A percentile compares a stretch with the other conserved stretches of the same genome.
These are phyloP conservation scores for Knoxdaviesia capensis DNA, from an alignment of 2,329 filamentous ascomycete species.

Conservation along the genomic window DNA sequence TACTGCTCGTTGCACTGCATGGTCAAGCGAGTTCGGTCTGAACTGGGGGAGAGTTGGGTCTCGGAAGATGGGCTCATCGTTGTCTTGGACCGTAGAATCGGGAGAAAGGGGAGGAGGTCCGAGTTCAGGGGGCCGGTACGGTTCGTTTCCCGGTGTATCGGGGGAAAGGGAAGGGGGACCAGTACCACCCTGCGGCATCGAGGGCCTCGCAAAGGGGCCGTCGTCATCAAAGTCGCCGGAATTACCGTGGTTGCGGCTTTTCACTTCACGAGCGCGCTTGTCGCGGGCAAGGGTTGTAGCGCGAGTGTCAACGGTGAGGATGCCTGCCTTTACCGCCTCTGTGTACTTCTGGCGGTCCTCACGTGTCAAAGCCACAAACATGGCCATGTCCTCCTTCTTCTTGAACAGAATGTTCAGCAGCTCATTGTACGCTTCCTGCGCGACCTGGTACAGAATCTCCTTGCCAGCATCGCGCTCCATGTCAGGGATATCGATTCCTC, in stretches of 20 bases:
- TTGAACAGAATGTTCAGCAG: slow-evolving; percentile 75
- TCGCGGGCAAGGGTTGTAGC: no score
- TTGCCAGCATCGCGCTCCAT: slow-evolving; percentile 68
- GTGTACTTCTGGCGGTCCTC: slow-evolving; percentile 36
- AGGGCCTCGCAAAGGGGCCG: no score
- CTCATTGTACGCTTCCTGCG: slow-evolving; percentile 85
- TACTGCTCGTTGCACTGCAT: not conserved
- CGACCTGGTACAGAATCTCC: slow-evolving; percentile 79
- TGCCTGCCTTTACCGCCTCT: slow-evolving; percentile 16
- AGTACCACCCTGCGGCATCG: no score
- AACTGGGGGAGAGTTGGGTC: slow-evolving; percentile 53
- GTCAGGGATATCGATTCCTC: slow-evolving; percentile 61
- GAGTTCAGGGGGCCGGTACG: no score
- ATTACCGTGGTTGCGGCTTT: no score
- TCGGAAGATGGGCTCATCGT: slow-evolving; percentile 9
- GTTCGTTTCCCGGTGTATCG: no score
- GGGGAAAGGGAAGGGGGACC: no score
- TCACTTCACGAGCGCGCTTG: no score
- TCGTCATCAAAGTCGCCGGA: no score
- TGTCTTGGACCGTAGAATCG: no score
- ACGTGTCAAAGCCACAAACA: slow-evolving; percentile 45
- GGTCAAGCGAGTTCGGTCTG: slow-evolving; percentile 29
- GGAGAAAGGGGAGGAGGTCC: no score
- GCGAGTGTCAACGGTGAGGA: no score
- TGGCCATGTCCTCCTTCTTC: slow-evolving; percentile 53